Evolutionary conservation across 106 monocot species (phyloP).

Genomic region (Xerophyta viscosa): DNA sequence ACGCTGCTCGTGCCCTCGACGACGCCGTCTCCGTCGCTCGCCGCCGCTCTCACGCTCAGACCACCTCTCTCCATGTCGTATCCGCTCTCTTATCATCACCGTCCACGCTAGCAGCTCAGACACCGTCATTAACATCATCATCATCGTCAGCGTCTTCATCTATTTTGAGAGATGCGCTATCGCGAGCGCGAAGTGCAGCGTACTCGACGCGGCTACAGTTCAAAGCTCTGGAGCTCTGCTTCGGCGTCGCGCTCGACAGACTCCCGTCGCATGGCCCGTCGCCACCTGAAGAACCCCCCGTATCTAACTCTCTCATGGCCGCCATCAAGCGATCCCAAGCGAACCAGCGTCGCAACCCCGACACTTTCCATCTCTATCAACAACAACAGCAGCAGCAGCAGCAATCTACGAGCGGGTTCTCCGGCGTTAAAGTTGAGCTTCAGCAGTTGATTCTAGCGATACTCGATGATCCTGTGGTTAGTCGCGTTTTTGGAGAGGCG

Average conservation of each 20-base stretch:
- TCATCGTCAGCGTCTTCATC: slow-evolving; percentile 3
- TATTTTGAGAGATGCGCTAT: slow-evolving; percentile 43
- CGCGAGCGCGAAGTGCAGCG: slow-evolving; percentile 35
- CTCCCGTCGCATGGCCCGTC: slow-evolving; percentile 15
- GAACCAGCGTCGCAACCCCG: slow-evolving; percentile 82
- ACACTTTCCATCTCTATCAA: slow-evolving; percentile 82
- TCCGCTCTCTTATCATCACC: slow-evolving; percentile 49
- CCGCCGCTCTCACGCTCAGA: slow-evolving; percentile 80
- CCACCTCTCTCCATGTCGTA: slow-evolving; percentile 86
- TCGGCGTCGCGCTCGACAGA: slow-evolving; percentile 81
- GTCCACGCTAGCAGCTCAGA: slow-evolving; percentile 7
- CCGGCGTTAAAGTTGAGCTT: slow-evolving; percentile 75
- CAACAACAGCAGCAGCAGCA: slow-evolving; percentile 22
- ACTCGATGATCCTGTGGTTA: slow-evolving; percentile 71
- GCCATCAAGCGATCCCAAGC: slow-evolving; percentile 98
- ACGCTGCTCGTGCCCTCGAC: slow-evolving; percentile 55
- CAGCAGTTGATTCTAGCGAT: slow-evolving; percentile 68
- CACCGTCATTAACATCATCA: slow-evolving; percentile 9
- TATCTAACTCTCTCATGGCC: slow-evolving; percentile 97
- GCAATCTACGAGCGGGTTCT: slow-evolving; percentile 3
- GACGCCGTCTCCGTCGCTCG: slow-evolving; percentile 59
- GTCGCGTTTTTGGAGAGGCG: slow-evolving; percentile 64
- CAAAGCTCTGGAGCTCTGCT: slow-evolving; percentile 81
- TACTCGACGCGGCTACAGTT: slow-evolving; percentile 61
- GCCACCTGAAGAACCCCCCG: slow-evolving; percentile 43